Evolutionary conservation across 2,329 filamentous ascomycete genomes (phyloP), one percentile per base, ranked within the genome.

Genomic region (Aspergillus sp.): DNA sequence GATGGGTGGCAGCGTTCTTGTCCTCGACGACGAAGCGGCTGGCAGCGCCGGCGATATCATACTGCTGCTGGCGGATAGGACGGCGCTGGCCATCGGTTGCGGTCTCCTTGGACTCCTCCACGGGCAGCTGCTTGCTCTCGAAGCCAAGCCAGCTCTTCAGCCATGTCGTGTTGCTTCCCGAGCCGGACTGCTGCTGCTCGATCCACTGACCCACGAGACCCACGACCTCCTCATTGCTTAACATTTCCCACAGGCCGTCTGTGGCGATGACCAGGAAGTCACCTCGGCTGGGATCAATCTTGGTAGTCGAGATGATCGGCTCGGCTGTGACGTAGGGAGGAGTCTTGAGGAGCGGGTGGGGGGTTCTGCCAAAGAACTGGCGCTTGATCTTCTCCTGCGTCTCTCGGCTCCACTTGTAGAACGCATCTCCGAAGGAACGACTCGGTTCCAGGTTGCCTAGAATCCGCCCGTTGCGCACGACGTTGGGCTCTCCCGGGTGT

Each of bases 261-360:
- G 94, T 97, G 19, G 94, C 94, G 80, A 99, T 87, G 56, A 99
- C 93, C 11, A 99, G 80, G 64, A 99, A 99, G 69, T 99, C 94
- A 43, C 93, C 92, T 57, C 89, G 89, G 49, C 90, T 84, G 1
- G 94, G 94, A 62, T 93, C 81, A 48, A 99, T 87, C 71, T 94
- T 88, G 43, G 93, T 97, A 1, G 91, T 96, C 0, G 93, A 97
- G 49, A 99, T 84, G 19, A 97, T 82, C 2, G 94, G 94, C 73
- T 99, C 95, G 1, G 94, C 94, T 3, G 94, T 99, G 38, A 99
- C 94, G 65, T 99, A 99, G 0, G 94, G 94, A 7, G 94, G 94
- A 0, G 92, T 97, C 72, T 90, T 91, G 53, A 97, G 79, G 29
- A 91, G 78, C 14, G 85, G 81, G 9, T 88, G 89, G 2, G 89